A percentile compares a stretch with the other conserved stretches of the same genome.
Conservation (phyloP, 257 asterid genomes). For the Perilla frutescens region DNA sequence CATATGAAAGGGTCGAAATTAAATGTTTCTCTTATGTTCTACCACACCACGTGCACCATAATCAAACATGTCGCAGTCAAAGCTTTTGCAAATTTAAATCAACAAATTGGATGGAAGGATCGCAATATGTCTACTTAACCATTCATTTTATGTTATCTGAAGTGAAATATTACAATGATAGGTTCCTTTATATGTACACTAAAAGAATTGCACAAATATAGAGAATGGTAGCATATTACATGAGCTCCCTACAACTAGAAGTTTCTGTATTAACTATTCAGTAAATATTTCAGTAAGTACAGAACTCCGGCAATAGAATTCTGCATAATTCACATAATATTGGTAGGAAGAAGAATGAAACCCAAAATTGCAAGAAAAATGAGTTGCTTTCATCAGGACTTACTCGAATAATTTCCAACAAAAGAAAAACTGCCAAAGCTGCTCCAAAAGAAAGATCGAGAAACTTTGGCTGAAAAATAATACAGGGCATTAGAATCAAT, state of each 20-base stretch:
- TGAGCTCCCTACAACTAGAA: background rate
- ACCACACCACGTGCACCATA: too few species aligned
- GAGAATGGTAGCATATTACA: too few species aligned
- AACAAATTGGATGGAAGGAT: too few species aligned
- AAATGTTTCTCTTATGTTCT: too few species aligned
- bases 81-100: too few species aligned
- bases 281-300: constrained; percentile 20
- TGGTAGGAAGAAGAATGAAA: background rate
- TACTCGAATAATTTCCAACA: constrained; percentile 90
- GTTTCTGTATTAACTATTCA: constrained; percentile 14
- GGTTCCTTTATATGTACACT: too few species aligned
- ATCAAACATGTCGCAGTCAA: too few species aligned
- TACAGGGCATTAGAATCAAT: constrained; percentile 36
- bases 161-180: too few species aligned
- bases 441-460: constrained; percentile 86
- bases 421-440: constrained; percentile 86
- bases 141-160: too few species aligned
- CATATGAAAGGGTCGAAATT: too few species aligned
- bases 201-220: too few species aligned
- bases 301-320: background rate
- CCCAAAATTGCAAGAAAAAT: constrained; percentile 17
- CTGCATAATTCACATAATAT: background rate
- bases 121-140: too few species aligned
- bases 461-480: constrained; percentile 45
- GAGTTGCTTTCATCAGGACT: constrained; percentile 42